Evolutionary conservation across 371 early-diverging fungal genomes (phyloP).

Genomic region (Phascolomyces articulosus): DNA sequence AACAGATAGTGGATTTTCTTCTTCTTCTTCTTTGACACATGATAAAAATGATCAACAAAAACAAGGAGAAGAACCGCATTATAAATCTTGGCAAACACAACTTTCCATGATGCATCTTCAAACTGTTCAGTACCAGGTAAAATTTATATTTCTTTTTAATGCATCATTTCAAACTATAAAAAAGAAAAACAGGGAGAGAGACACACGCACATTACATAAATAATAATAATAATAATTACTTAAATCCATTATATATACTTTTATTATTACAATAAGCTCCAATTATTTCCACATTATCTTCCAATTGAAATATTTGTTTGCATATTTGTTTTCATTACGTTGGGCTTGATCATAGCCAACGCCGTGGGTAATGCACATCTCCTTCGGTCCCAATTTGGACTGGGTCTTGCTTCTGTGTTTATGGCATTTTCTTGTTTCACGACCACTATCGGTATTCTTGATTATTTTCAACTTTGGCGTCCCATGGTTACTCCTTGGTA

Average conservation of each 20-base stretch:
- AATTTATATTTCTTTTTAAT: not conserved
- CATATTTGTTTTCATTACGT: constrained; percentile 52
- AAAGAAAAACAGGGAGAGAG: not conserved
- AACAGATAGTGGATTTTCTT: too few relatives aligned
- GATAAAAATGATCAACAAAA: not conserved
- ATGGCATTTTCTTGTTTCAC: constrained; percentile 30
- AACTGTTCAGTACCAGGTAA: constrained; percentile 38
- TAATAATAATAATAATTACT: not conserved
- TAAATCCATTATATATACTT: not conserved
- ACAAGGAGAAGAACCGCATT: too few relatives aligned
- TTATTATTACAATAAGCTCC: constrained; percentile 10
- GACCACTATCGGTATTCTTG: constrained; percentile 28
- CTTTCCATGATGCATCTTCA: constrained; percentile 16
- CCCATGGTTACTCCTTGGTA: constrained; percentile 41
- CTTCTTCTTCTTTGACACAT: not conserved
- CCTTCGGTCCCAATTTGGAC: constrained; percentile 74
- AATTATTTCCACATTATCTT: constrained; percentile 17
- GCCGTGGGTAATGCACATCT: constrained; percentile 63
- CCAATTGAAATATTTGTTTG: constrained; percentile 24
- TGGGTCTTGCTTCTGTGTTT: constrained; percentile 66
- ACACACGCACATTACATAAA: not conserved
- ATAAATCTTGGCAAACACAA: constrained; percentile 23
- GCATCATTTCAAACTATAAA: too few relatives aligned
- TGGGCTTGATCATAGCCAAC: constrained; percentile 65
- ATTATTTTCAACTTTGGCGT: constrained; percentile 16